Evolutionary conservation across 2,329 filamentous ascomycete species (phyloP).

Genomic region (Colletotrichum graminicola): DNA sequence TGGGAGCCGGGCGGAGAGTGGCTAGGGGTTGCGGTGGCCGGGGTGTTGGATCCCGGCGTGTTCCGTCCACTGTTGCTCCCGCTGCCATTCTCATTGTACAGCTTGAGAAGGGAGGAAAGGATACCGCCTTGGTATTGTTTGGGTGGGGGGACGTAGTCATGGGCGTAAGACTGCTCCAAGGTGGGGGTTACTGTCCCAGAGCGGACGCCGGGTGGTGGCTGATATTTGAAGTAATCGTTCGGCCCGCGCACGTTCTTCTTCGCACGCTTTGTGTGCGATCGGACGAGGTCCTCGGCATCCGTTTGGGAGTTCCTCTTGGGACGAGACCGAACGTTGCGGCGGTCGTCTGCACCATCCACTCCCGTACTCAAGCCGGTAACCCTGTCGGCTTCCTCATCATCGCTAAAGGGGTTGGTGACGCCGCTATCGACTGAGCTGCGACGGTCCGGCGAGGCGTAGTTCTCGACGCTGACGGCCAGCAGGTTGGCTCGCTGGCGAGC

Average conservation of each 20-base stretch:
- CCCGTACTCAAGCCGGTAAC: slow-evolving; percentile 22
- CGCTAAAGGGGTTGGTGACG: slow-evolving; percentile 26
- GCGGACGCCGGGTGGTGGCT: slow-evolving; percentile 44
- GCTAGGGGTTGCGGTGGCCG: slow-evolving; percentile 56
- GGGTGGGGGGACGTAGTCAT: slow-evolving; percentile 74
- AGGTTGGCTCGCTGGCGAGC: slow-evolving; percentile 55
- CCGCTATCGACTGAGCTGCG: slow-evolving; percentile 27
- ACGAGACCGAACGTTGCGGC: slow-evolving; percentile 27
- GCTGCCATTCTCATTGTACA: slow-evolving; percentile 67
- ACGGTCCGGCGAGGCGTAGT: slow-evolving; percentile 50
- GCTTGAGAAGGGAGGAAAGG: slow-evolving; percentile 77
- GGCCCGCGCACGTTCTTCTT: slow-evolving; percentile 42
- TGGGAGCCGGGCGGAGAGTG: slow-evolving; percentile 57
- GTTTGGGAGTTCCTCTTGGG: slow-evolving; percentile 37
- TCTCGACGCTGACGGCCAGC: slow-evolving; percentile 55
- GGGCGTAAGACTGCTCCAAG: slow-evolving; percentile 62
- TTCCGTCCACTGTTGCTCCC: slow-evolving; percentile 54
- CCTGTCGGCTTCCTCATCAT: slow-evolving; percentile 29
- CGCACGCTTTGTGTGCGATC: slow-evolving; percentile 49
- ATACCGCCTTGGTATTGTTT: slow-evolving; percentile 79
- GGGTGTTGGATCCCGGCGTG: slow-evolving; percentile 57
- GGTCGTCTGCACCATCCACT: slow-evolving; percentile 16
- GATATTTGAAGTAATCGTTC: slow-evolving; percentile 49
- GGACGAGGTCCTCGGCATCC: slow-evolving; percentile 52
- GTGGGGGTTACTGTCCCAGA: slow-evolving; percentile 56